A percentile compares a stretch with the other conserved stretches of the same genome.
phyloP scores from a whole-genome alignment of 2,329 filamentous ascomycete genomes.

The Dactylellina sp. region DNA sequence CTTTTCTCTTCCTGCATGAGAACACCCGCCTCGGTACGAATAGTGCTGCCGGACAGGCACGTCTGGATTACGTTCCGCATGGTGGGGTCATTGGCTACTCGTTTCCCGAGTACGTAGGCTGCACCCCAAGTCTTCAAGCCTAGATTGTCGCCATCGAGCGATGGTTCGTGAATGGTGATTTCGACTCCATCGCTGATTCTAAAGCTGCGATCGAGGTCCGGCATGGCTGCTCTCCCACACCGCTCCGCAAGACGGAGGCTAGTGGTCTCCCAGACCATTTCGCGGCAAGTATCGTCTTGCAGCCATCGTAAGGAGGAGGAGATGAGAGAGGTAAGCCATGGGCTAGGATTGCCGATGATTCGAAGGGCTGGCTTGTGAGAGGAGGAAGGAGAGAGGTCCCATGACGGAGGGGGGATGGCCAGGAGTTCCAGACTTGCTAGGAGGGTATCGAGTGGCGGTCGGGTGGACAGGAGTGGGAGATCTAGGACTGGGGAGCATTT shows the following conservation, averaged over 20 bases:
- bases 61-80: slow-evolving; percentile 41
- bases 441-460: slow-evolving; percentile 75
- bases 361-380: slow-evolving; percentile 67
- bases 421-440: slow-evolving; percentile 75
- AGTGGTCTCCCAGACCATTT: slow-evolving; percentile 80
- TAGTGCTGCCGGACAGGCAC: neutral
- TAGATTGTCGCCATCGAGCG: slow-evolving; percentile 85
- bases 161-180: slow-evolving; percentile 83
- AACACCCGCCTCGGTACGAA: neutral
- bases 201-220: slow-evolving; percentile 73
- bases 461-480: slow-evolving; percentile 84
- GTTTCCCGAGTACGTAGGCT: slow-evolving; percentile 83
- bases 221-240: slow-evolving; percentile 80
- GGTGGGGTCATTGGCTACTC: slow-evolving; percentile 66
- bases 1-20: neutral
- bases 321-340: slow-evolving; percentile 77
- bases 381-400: slow-evolving; percentile 68
- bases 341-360: slow-evolving; percentile 68
- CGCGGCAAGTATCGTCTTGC: slow-evolving; percentile 73
- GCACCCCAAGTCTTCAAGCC: slow-evolving; percentile 97
- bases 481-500: slow-evolving; percentile 70
- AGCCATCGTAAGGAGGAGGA: slow-evolving; percentile 77
- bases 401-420: slow-evolving; percentile 75
- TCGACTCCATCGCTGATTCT: slow-evolving; percentile 66
- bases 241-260: slow-evolving; percentile 84